Base-by-base conservation (phyloP, 768 basidiomycete species). In the Plicaturopsis crispa region DNA sequence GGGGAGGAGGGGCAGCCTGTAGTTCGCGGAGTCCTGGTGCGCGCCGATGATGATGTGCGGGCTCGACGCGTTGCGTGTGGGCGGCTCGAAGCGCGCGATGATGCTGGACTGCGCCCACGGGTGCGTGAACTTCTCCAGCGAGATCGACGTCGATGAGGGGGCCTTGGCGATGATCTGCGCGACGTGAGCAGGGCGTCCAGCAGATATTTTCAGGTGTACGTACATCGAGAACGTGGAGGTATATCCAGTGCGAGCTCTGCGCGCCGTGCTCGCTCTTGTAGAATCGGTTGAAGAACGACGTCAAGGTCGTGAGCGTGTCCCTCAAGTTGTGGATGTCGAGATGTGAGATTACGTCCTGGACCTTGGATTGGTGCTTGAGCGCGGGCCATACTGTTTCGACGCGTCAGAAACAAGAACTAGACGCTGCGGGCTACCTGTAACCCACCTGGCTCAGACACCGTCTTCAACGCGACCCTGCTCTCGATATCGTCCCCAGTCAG, bases 21-120 rank as follows among this genome's bases (percentile, higher is more conserved):
- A 53, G 45, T 68, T 69, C 46, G 64, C 62, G 5, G 62, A 67
- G 40, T 69, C 67, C 48, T 69, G 60, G 41, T 68, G 67, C 6
- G 64, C 60, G n/a, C n/a, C n/a, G n/a, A n/a, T n/a, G n/a, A n/a
- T n/a, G n/a, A n/a, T n/a, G n/a, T n/a, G n/a, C n/a, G n/a, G n/a
- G n/a, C n/a, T n/a, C n/a, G n/a, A n/a, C n/a, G n/a, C n/a, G n/a
- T n/a, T n/a, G n/a, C n/a, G n/a, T n/a, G n/a, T n/a, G n/a, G n/a
- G n/a, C n/a, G 47, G 45, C 24, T 57, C 51, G 22, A 57, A 47
- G 23, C 47, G 53, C 7, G 44, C 54, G 7, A 57, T 47, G 18
- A 53, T 33, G 22, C 39, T 48, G 13, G 36, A 34, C 35, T 49
- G 49, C 1, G 52, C 45, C 32, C 56, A 49, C 0, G 33, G 38